These are phyloP conservation scores for Wickerhamiella qilinensis DNA, from an alignment of 805 yeast species.

Conservation along the genomic window DNA sequence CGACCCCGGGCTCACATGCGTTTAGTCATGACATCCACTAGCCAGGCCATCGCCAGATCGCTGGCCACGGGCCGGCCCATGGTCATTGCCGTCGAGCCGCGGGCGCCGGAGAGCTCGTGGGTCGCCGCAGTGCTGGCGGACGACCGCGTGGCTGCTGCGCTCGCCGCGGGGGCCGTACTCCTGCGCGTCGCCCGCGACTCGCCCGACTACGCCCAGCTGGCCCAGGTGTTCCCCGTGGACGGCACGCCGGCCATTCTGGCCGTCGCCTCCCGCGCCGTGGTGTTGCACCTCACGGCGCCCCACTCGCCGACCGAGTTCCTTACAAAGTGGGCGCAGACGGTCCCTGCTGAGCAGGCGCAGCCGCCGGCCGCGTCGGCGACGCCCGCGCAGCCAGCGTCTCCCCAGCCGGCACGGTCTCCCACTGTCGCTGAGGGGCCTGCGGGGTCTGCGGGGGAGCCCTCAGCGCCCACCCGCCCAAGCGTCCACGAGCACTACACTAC, in stretches of 20 bases:
- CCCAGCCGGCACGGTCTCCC: not conserved
- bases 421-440: not conserved
- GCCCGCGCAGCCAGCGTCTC: not conserved
- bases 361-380: too few species aligned
- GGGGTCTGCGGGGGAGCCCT: not conserved
- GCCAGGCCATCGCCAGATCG: not conserved
- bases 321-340: slow-evolving; percentile 16
- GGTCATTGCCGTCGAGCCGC: not conserved
- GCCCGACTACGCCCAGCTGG: slow-evolving; percentile 8
- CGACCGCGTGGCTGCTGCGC: not conserved
- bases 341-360: not conserved
- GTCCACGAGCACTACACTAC: too few species aligned
- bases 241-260: not conserved
- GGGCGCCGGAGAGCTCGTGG: not conserved
- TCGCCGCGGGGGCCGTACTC: not conserved
- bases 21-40: not conserved
- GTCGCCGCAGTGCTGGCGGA: not conserved
- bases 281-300: slow-evolving; percentile 2
- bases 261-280: slow-evolving; percentile 2
- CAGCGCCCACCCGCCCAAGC: too few species aligned
- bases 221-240: slow-evolving; percentile 4
- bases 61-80: not conserved
- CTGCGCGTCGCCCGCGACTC: slow-evolving; percentile 3
- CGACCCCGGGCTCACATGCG: too few species aligned
- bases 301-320: not conserved